Evolutionary conservation across 2,329 filamentous ascomycete genomes (phyloP).

Genomic region (Monilinia laxa): DNA sequence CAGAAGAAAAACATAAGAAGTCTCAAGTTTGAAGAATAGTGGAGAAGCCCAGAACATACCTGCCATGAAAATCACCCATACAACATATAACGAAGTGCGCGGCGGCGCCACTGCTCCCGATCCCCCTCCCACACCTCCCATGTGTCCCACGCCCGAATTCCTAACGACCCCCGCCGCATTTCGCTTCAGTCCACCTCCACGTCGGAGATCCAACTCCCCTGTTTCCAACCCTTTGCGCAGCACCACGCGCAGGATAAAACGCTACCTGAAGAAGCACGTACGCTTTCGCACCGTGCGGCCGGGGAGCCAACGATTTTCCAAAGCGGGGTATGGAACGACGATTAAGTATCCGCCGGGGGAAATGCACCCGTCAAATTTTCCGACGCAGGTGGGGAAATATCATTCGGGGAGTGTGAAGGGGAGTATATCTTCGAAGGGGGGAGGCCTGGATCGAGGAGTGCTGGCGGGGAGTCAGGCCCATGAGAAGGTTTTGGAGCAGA

Average conservation of each 20-base stretch:
- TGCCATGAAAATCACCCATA: conserved; percentile 14
- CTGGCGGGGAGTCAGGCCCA: not conserved
- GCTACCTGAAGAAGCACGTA: not conserved
- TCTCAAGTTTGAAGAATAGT: not conserved
- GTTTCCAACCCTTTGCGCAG: not conserved
- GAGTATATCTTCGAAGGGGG: not conserved
- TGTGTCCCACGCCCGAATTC: not conserved
- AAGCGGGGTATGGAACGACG: not conserved
- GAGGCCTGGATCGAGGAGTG: too few relatives aligned
- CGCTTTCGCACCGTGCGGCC: not conserved
- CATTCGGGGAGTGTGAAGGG: conserved; percentile 12
- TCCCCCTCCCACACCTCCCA: not conserved
- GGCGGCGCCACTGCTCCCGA: not conserved
- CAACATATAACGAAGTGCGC: conserved; percentile 11
- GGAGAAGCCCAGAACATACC: not conserved
- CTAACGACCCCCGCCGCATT: not conserved
- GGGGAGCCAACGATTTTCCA: not conserved
- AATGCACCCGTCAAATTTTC: not conserved
- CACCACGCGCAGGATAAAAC: not conserved
- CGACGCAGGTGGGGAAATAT: conserved; percentile 15
- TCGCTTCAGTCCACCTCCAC: not conserved
- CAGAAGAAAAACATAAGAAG: not conserved
- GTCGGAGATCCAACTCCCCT: not conserved
- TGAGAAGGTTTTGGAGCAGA: not conserved
- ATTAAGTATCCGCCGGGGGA: not conserved